Evolutionary conservation across 2,329 filamentous ascomycete species (phyloP).

Genomic region (Curvularia spicifera): DNA sequence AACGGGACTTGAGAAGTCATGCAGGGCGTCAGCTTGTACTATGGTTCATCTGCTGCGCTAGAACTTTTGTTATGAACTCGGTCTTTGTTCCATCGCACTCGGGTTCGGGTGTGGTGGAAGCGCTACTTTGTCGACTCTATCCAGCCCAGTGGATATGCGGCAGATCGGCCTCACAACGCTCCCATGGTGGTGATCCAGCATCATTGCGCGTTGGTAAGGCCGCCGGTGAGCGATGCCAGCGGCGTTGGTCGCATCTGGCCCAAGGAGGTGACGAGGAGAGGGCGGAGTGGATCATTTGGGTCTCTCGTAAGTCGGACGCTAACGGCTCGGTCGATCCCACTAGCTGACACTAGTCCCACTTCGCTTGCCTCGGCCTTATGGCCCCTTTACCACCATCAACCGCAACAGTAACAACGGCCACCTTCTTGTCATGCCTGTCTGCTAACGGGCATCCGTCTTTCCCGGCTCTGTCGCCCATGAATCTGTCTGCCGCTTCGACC

Average conservation of each 20-base stretch:
- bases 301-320: constrained; percentile 5
- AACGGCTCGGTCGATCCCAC: constrained; percentile 20
- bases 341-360: constrained; percentile 4
- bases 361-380: constrained; percentile 14
- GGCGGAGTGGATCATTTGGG: constrained; percentile 8
- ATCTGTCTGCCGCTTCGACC: neutral
- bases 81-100: neutral
- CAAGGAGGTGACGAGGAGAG: constrained; percentile 9
- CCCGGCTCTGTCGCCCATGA: constrained; percentile 5
- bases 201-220: neutral
- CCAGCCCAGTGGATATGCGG: neutral
- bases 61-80: neutral
- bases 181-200: neutral
- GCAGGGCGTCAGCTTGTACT: constrained; percentile 14
- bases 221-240: neutral
- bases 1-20: constrained; percentile 8
- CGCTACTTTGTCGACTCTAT: neutral
- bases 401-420: constrained; percentile 6
- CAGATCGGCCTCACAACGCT: neutral
- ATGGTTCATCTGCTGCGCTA: constrained; percentile 1
- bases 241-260: constrained; percentile 1
- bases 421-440: constrained; percentile 2
- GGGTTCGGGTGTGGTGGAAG: neutral
- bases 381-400: constrained; percentile 2
- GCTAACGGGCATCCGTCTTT: constrained; percentile 1